These are phyloP conservation scores for Hymenoscyphus salicellus DNA, from an alignment of 2,329 filamentous ascomycete species.

Conservation along the genomic window DNA sequence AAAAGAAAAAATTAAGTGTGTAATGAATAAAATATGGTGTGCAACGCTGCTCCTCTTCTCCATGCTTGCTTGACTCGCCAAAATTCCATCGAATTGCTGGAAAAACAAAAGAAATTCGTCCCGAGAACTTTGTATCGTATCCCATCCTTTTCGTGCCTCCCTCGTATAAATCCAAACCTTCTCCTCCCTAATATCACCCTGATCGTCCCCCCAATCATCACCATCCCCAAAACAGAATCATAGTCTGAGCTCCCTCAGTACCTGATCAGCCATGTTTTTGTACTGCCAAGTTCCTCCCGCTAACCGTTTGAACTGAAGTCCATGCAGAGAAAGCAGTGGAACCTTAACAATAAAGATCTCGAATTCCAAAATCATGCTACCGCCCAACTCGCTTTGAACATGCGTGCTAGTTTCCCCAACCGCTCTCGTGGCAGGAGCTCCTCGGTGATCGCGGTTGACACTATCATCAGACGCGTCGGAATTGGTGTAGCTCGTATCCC, in stretches of 20 bases:
- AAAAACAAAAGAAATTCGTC: neutral
- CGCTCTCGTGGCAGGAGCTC: slow-evolving; percentile 52
- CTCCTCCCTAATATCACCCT: neutral
- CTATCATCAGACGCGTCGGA: slow-evolving; percentile 84
- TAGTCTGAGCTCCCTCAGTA: slow-evolving; percentile 79
- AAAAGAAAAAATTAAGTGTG: neutral
- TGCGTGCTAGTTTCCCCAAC: slow-evolving; percentile 89
- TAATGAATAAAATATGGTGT: slow-evolving; percentile 1
- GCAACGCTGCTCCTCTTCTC: neutral
- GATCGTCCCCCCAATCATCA: neutral
- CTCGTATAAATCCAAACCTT: neutral
- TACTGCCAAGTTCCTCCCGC: slow-evolving; percentile 97
- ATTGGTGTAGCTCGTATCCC: slow-evolving; percentile 75
- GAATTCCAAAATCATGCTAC: slow-evolving; percentile 80
- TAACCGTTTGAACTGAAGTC: slow-evolving; percentile 97
- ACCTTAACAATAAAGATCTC: slow-evolving; percentile 98
- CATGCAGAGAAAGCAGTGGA: slow-evolving; percentile 84
- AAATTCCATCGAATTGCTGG: neutral
- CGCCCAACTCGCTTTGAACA: slow-evolving; percentile 84
- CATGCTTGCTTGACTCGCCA: neutral
- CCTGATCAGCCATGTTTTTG: slow-evolving; percentile 96
- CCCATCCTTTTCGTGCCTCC: neutral
- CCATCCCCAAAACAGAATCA: slow-evolving; percentile 46
- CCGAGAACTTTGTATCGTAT: neutral
- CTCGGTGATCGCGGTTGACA: slow-evolving; percentile 52